Conservation (phyloP, 768 basidiomycete species). For the Pleurotus ostreatus region DNA sequence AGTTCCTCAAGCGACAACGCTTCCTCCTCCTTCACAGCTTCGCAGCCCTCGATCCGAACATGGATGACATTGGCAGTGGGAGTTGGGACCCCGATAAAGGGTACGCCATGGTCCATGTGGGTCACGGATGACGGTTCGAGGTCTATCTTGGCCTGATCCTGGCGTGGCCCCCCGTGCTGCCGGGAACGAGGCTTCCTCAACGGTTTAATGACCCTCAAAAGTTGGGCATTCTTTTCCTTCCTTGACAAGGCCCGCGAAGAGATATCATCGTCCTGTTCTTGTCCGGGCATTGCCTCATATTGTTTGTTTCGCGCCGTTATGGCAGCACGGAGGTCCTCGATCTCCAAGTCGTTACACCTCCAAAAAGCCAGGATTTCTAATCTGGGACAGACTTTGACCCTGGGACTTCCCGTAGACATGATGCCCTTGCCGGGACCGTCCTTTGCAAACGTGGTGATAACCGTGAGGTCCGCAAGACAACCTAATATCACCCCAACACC, state of each 20-base stretch:
- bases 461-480: constrained; percentile 32
- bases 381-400: constrained; percentile 45
- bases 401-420: constrained; percentile 18
- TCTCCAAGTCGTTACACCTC: constrained; percentile 43
- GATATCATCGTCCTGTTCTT: background rate
- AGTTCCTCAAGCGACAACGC: constrained; percentile 32
- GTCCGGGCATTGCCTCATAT: background rate
- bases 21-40: constrained; percentile 31
- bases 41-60: constrained; percentile 38
- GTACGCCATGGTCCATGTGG: constrained; percentile 20
- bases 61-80: constrained; percentile 33
- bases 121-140: constrained; percentile 5
- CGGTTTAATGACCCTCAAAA: constrained; percentile 30
- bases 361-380: constrained; percentile 49
- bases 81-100: constrained; percentile 29
- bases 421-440: constrained; percentile 8
- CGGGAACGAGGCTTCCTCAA: constrained; percentile 27
- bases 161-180: constrained; percentile 9
- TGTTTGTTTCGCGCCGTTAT: constrained; percentile 21
- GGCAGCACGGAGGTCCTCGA: constrained; percentile 29
- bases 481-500: constrained; percentile 37
- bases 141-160: constrained; percentile 1
- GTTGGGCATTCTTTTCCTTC: background rate
- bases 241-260: too few relatives aligned
- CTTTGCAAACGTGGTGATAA: constrained; percentile 17